Percentiles rank a stretch among this genome's conserved stretches.
phyloP scores from a whole-genome alignment of 768 basidiomycete species.

The Phanerodontia chrysosporium region DNA sequence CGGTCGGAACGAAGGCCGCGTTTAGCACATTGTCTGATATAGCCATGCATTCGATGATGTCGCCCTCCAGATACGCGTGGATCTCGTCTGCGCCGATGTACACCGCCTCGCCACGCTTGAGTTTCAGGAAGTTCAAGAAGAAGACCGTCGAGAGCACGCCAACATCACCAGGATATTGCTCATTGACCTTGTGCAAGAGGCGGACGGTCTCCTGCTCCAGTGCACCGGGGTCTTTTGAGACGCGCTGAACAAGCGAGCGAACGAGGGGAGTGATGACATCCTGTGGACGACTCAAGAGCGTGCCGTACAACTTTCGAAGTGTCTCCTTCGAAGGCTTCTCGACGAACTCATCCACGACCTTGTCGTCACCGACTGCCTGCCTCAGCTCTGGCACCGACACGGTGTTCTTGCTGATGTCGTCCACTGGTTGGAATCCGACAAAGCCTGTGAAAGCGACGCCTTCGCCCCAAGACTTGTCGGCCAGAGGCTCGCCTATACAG shows the following conservation, averaged over 20 bases:
- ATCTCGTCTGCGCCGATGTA: conserved; percentile 54
- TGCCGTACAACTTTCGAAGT: conserved; percentile 38
- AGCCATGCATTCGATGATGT: conserved; percentile 63
- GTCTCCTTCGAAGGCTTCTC: conserved; percentile 24
- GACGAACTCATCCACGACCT: conserved; percentile 29
- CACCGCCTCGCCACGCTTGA: conserved; percentile 47
- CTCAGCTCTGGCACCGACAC: conserved; percentile 40
- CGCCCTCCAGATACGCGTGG: conserved; percentile 57
- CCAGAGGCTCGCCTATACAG: conserved; percentile 39
- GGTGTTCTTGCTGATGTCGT: conserved; percentile 39
- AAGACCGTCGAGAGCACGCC: conserved; percentile 49
- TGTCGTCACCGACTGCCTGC: conserved; percentile 32
- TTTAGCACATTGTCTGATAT: conserved; percentile 57
- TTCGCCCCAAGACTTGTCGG: conserved; percentile 8
- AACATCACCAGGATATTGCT: conserved; percentile 50
- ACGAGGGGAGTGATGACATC: conserved; percentile 27
- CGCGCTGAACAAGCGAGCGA: conserved; percentile 28
- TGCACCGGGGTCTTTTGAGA: conserved; percentile 7
- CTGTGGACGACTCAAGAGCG: conserved; percentile 37
- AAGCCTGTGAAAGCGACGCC: conserved; percentile 35
- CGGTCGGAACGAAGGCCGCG: conserved; percentile 37
- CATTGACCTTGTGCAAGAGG: conserved; percentile 38
- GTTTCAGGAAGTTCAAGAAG: conserved; percentile 48
- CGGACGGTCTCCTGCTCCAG: conserved; percentile 21
- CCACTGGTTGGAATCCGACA: conserved; percentile 49